These are phyloP conservation scores for Arctium lappa DNA, from an alignment of 129 eudicot genomes.

Conservation along the genomic window DNA sequence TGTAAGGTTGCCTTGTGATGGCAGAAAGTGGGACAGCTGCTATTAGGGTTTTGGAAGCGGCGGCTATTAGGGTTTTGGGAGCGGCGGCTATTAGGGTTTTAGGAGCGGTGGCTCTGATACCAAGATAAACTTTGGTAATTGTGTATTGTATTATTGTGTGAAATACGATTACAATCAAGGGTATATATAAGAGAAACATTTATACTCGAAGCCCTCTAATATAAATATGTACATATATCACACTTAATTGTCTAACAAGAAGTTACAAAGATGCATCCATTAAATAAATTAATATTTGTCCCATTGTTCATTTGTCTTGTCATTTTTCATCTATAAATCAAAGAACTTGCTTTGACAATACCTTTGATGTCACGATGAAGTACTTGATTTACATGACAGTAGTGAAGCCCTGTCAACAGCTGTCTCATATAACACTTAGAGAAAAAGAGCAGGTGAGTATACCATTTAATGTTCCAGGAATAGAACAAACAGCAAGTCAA, in stretches of 20 bases:
- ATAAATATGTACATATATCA: no score
- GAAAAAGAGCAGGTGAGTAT: conserved; percentile 23
- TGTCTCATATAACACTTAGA: conserved; percentile 96
- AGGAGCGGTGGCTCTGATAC: no score
- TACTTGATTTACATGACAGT: conserved; percentile 91
- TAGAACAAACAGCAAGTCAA: not conserved
- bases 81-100: no score
- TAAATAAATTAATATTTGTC: not conserved
- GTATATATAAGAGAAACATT: no score
- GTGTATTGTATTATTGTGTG: no score
- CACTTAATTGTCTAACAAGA: not conserved
- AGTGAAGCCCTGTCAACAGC: conserved; percentile 91
- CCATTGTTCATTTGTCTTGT: not conserved
- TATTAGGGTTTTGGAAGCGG: no score
- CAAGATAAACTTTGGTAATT: no score
- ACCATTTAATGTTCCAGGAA: not conserved
- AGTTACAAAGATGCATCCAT: not conserved
- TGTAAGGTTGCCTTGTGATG: no score
- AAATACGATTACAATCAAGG: no score
- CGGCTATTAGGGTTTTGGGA: no score
- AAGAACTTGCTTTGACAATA: conserved; percentile 23
- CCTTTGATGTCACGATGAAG: conserved; percentile 98
- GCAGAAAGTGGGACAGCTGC: no score
- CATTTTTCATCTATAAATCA: conserved; percentile 10
- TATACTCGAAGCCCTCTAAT: no score